Base-by-base conservation (phyloP, 2,329 filamentous ascomycete genomes). In the Claviceps spartinae region DNA sequence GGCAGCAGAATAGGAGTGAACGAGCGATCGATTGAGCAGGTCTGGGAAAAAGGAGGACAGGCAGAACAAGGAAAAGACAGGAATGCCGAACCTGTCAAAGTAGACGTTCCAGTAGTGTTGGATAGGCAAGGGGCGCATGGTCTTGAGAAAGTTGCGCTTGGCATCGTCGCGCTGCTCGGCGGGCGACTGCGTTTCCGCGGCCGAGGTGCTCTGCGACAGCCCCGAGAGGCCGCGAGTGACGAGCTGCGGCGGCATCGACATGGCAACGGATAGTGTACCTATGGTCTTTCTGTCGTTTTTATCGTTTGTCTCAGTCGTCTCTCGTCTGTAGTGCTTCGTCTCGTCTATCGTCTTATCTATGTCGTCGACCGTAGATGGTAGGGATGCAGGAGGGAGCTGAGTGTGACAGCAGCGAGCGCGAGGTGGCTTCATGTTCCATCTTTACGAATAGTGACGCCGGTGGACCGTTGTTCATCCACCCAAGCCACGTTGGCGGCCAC, bases 81-180 rank as follows among this genome's bases (percentile, higher is more conserved):
- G 40, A 41, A 41, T 43, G 18, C 9, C 8, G 18, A 9, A 78
- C 70, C 78, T 72, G 65, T 83, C 80, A 63, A 83, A 83, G 65
- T 77, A 86, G 59, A 87, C 82, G 59, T 83, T 75, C 79, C 87
- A 88, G 70, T 86, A 88, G 66, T 90, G 83, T 70, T 90, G 85
- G 30, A 86, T 85, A 16, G 85, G 81, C 58, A 89, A 73, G 49
- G 84, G 77, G 51, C 88, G 76, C 74, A 80, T 83, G 30, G 82
- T 77, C 67, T 87, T 82, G 59, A 88, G 75, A 67, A 90, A 86
- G 72, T 89, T 89, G 72, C 85, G 82, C 81, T 89, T 89, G 52
- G 85, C 85, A 68, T 85, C 82, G 67, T 86, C 85, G 61, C 86
- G 83, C 67, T 82, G 77, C 62, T 83, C 80, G 52, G 86, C 84